Percentiles rank a stretch among this genome's conserved stretches.
Conservation (phyloP, 306 rosid species). For the Cicer chorassanicum region DNA sequence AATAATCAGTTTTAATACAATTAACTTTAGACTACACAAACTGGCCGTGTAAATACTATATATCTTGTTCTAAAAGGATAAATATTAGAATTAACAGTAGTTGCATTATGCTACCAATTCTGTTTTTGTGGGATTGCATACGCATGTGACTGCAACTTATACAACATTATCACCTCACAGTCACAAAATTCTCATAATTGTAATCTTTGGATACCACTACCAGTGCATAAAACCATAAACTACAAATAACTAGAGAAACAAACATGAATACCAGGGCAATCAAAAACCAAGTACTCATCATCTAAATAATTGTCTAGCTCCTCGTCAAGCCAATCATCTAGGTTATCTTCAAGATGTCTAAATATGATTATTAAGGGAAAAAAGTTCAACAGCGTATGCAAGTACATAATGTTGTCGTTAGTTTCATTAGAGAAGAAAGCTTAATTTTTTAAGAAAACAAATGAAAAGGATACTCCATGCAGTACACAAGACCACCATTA, state of each 20-base stretch:
- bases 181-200: background rate
- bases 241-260: conserved; percentile 14
- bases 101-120: background rate
- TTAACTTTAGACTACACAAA: background rate
- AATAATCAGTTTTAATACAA: background rate
- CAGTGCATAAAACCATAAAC: background rate
- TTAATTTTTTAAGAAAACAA: background rate
- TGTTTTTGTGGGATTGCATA: conserved; percentile 25
- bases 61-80: conserved; percentile 1
- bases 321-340: conserved; percentile 82
- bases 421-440: background rate
- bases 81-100: background rate
- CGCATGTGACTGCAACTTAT: background rate
- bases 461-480: conserved; percentile 97
- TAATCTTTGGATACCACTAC: background rate
- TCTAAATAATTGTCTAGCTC: conserved; percentile 84
- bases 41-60: conserved; percentile 2
- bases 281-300: conserved; percentile 89
- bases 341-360: conserved; percentile 88
- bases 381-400: conserved; percentile 8
- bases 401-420: background rate
- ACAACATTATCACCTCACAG: conserved; percentile 19
- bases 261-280: conserved; percentile 81
- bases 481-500: conserved; percentile 90
- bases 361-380: conserved; percentile 57